Evolutionary conservation across 1,284 basidiomycete species (phyloP), one percentile per base, ranked within the genome.

Genomic region (Malassezia psittaci): DNA sequence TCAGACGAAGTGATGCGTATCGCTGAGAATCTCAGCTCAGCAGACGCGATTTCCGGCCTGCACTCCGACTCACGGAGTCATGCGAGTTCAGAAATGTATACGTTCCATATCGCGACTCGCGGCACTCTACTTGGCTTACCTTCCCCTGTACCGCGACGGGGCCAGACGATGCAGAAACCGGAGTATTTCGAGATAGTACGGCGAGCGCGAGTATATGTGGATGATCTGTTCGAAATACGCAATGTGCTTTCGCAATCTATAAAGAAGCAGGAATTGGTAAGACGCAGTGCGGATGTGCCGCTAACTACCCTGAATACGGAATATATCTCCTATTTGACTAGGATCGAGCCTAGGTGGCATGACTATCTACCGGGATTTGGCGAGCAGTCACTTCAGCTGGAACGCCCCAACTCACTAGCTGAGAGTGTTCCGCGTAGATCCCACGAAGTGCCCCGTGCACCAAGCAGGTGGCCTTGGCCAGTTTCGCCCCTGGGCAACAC

Each of bases 111-210:
- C 12, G 76, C 88, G 10, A 80, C 87, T 1, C 77, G 88, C 16
- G 86, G 87, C 0, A 83, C 85, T 0, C 77, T 94, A 32, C 84
- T 91, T 68, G 81, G 83, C 2, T 80, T 98, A 1, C 93, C 93
- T 0, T 83, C 83, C 1, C 93, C 93, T 0, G 88, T 96, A 1
- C 78, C 81, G 1, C 79, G 88, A 13, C 55, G 48, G 12, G 59
- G 80, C 2, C 91, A 96, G 73, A 88, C 86, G 68, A 78, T 89
- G 16, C 70, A 76, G 51, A 81, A 81, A 57, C 77, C 78, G 2
- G 76, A 78, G 35, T 77, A 78, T 66, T 81, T 79, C 74, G 77
- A 77, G 24, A 61, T 69, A 1, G 41, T 43, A 13, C 41, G 16
- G 4, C 53, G 53, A 3, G 24, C 43, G 43, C 43, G 18, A 16